These are phyloP conservation scores for Phytophthora podocarpi DNA, from an alignment of 352 stramenopile species.

Conservation along the genomic window DNA sequence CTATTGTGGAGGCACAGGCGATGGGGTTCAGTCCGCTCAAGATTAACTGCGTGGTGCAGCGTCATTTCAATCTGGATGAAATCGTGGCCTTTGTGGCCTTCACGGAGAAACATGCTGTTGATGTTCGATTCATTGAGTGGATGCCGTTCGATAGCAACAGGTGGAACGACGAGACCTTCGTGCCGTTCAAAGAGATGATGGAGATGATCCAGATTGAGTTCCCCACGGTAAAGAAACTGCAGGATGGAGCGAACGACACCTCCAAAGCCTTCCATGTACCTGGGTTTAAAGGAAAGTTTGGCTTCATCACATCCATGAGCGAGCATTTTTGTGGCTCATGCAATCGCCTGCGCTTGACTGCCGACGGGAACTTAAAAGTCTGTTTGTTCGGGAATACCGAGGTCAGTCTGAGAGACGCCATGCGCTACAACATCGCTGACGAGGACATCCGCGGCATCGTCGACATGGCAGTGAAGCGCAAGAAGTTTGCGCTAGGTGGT, in stretches of 20 bases:
- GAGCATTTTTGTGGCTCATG: conserved; percentile 98
- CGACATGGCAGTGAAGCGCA: conserved; percentile 89
- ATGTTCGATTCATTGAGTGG: conserved; percentile 99
- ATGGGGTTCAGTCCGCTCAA: conserved; percentile 86
- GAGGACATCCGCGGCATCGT: conserved; percentile 91
- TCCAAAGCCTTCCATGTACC: conserved; percentile 93
- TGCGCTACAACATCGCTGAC: conserved; percentile 81
- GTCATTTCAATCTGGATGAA: conserved; percentile 95
- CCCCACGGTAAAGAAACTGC: conserved; percentile 54
- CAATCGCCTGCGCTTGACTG: conserved; percentile 96
- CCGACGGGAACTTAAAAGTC: conserved; percentile 95
- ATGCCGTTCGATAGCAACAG: conserved; percentile 99
- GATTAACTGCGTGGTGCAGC: conserved; percentile 98
- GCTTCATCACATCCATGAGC: conserved; percentile 99
- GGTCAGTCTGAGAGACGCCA: conserved; percentile 92
- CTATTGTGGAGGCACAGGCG: conserved; percentile 75
- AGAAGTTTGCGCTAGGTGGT: conserved; percentile 94
- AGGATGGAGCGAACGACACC: conserved; percentile 92
- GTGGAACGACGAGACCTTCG: conserved; percentile 93
- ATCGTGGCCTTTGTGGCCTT: conserved; percentile 95
- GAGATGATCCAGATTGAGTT: conserved; percentile 48
- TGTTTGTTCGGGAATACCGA: conserved; percentile 97
- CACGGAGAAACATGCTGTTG: conserved; percentile 81
- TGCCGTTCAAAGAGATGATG: conserved; percentile 95
- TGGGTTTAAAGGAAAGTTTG: conserved; percentile 76